phyloP scores from a whole-genome alignment of 2,329 filamentous ascomycete genomes.

The Fusarium solani-melongenae region DNA sequence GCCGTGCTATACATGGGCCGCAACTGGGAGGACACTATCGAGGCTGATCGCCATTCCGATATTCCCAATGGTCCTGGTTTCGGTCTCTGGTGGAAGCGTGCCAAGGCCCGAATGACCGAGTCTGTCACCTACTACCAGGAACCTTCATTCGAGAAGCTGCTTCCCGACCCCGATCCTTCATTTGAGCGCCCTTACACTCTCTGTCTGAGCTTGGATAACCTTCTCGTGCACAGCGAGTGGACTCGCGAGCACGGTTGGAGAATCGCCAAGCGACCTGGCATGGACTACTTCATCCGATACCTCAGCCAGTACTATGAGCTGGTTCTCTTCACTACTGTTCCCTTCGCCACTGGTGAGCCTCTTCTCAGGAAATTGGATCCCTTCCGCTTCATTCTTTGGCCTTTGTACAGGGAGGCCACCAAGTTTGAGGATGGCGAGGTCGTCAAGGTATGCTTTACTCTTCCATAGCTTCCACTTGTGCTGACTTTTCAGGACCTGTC shows the following conservation, averaged over 20 bases:
- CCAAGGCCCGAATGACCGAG: conserved; percentile 77
- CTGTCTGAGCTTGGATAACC: conserved; percentile 90
- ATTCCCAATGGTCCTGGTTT: conserved; percentile 84
- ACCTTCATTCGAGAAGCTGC: conserved; percentile 91
- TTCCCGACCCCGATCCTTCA: conserved; percentile 83
- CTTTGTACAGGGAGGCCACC: conserved; percentile 94
- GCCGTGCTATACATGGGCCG: conserved; percentile 82
- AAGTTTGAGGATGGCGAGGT: conserved; percentile 96
- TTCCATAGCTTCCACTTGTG: background rate
- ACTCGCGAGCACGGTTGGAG: conserved; percentile 93
- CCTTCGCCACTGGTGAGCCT: conserved; percentile 85
- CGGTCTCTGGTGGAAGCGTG: conserved; percentile 82
- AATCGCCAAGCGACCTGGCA: conserved; percentile 90
- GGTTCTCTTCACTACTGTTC: conserved; percentile 92
- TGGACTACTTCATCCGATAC: conserved; percentile 98
- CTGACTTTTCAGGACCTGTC: conserved; percentile 79
- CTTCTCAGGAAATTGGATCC: conserved; percentile 94
- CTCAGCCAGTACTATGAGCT: conserved; percentile 98
- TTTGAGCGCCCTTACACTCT: conserved; percentile 91
- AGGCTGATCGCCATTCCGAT: conserved; percentile 75
- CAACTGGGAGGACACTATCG: conserved; percentile 87
- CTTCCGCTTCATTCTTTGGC: conserved; percentile 95
- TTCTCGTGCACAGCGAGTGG: conserved; percentile 96
- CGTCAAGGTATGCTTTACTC: conserved; percentile 77
- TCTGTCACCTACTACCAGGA: conserved; percentile 94